phyloP scores from a whole-genome alignment of 805 yeast species.

The Clavispora fructus region DNA sequence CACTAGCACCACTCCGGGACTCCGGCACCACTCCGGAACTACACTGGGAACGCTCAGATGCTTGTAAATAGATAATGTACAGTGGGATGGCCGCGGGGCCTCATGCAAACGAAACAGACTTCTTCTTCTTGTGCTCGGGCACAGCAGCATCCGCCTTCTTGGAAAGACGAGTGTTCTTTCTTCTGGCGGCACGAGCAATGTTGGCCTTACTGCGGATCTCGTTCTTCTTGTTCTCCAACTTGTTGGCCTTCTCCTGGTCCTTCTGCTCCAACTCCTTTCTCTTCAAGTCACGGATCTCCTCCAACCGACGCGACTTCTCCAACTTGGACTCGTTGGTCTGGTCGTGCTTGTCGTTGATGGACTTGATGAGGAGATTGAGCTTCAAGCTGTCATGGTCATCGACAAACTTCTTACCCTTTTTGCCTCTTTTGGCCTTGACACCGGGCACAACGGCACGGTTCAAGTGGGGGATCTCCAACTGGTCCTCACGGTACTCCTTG shows the following conservation, averaged over 20 bases:
- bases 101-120: constrained; percentile 38
- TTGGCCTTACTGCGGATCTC: constrained; percentile 73
- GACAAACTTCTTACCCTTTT: constrained; percentile 79
- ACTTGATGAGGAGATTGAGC: constrained; percentile 65
- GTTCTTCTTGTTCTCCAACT: constrained; percentile 69
- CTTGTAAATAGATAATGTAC: constrained; percentile 1
- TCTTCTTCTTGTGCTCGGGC: constrained; percentile 14
- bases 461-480: constrained; percentile 70
- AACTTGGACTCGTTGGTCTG: constrained; percentile 78
- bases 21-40: not conserved
- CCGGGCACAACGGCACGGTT: constrained; percentile 88
- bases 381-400: constrained; percentile 61
- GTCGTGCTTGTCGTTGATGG: constrained; percentile 79
- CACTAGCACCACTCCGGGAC: not conserved
- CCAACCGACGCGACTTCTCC: constrained; percentile 84
- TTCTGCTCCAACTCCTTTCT: constrained; percentile 82
- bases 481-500: constrained; percentile 66
- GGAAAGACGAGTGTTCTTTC: constrained; percentile 47
- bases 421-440: constrained; percentile 66
- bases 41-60: not conserved
- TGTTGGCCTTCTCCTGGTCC: constrained; percentile 63
- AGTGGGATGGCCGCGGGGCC: not conserved
- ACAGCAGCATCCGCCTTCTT: constrained; percentile 14
- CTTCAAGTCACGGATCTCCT: constrained; percentile 82
- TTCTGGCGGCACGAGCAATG: constrained; percentile 62